Base-by-base conservation (phyloP, 768 basidiomycete species). In the Termitomyces sp. region DNA sequence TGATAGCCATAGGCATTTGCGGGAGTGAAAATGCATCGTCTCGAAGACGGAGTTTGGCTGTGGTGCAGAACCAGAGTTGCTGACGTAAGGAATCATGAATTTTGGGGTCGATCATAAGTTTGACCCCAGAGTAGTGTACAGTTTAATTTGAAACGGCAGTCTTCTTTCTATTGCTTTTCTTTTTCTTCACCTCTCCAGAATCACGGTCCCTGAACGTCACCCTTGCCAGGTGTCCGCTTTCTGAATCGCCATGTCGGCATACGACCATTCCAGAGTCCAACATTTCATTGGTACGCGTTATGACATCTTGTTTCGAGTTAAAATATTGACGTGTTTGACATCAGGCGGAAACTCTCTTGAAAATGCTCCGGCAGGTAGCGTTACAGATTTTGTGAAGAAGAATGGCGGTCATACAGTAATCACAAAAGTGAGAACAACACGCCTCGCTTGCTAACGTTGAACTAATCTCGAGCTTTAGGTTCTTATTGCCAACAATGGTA, bases 321-420 rank as follows among this genome's bases (percentile, higher is more conserved):
- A 53, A 52, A 44, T 61, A 61, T 60, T 60, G 34, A 63, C 46
- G 37, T 54, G 55, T 56, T 49, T 47, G 34, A 61, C 34, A 56
- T n/a, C 67, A 98, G 97, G 97, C 67, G 95, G 93, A 61, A 98
- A 98, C 75, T 85, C 91, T 31, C 69, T 99, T 60, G 92, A 94
- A 59, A 87, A 83, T 59, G 95, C 95, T 31, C 76, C 88, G 27
- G 78, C 87, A 27, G 84, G 91, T 54, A 82, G 79, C 59, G 86
- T 99, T 42, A 79, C 85, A 61, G 94, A 98, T 75, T 99, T 96
- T 72, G 95, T 98, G 36, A 87, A 89, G 69, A 75, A 77, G 49
- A 79, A 95, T 70, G 94, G 95, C 10, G 97, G 97, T 57, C 97
- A 99, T 73, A 96, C 97, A 20, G 95, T 98, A 59, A 98, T 99